These are phyloP conservation scores for Noccaea caerulescens DNA, from an alignment of 345 rosid genomes.

Conservation along the genomic window DNA sequence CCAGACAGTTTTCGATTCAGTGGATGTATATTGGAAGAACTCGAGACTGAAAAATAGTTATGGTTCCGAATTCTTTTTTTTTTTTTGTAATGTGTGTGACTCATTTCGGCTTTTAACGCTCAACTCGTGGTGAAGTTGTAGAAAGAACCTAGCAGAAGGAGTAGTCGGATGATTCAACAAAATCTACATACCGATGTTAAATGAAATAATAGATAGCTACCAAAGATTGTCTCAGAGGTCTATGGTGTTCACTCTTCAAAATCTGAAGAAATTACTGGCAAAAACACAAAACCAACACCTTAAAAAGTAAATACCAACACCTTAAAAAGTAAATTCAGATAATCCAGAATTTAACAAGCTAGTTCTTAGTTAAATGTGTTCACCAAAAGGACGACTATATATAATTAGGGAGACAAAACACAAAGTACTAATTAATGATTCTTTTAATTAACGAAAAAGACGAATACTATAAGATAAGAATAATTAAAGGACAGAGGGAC, in stretches of 20 bases:
- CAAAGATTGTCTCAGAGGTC: not conserved
- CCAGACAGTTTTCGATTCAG: too few species aligned
- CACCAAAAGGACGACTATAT: constrained; percentile 3
- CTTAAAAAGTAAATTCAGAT: not conserved
- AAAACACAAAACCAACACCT: not conserved
- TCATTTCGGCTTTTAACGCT: not conserved
- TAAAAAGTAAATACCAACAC: too few species aligned
- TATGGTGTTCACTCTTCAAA: not conserved
- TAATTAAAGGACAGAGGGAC: constrained; percentile 27
- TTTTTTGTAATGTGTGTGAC: too few species aligned
- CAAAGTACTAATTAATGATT: not conserved
- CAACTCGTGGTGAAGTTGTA: not conserved
- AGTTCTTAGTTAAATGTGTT: not conserved
- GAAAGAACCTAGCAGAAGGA: too few species aligned
- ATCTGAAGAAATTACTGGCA: not conserved
- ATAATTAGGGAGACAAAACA: constrained; percentile 31
- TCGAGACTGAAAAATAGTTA: not conserved
- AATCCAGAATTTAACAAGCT: not conserved
- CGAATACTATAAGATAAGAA: not conserved
- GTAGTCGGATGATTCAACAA: too few species aligned
- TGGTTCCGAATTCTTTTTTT: too few species aligned
- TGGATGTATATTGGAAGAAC: not conserved
- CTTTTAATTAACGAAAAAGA: constrained; percentile 18
- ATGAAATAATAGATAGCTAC: not conserved
- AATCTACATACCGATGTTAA: not conserved